Evolutionary conservation across 1,139 yeast species (phyloP).

Genomic region (Trichomonascaceae sp.): DNA sequence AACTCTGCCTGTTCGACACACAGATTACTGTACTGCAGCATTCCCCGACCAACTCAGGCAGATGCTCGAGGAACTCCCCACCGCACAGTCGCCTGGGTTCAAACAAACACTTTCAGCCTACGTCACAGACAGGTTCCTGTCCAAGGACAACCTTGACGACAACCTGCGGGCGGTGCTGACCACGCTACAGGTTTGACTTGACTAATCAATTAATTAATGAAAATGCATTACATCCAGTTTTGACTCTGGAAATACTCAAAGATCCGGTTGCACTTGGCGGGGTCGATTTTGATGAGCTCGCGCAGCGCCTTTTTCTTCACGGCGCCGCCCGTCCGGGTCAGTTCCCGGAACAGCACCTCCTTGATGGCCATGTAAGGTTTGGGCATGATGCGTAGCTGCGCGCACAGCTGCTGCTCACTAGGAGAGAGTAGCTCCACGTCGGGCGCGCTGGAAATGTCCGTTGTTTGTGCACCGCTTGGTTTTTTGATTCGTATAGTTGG

Average conservation of each 20-base stretch:
- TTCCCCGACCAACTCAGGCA: conserved; percentile 53
- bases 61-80: conserved; percentile 51
- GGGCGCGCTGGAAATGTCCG: conserved; percentile 70
- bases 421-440: conserved; percentile 72
- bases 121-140: conserved; percentile 7
- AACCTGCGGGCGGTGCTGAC: conserved; percentile 12
- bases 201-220: neutral
- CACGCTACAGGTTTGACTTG: neutral
- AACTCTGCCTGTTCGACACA: conserved; percentile 53
- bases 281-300: conserved; percentile 73
- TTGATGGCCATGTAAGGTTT: conserved; percentile 90
- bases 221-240: conserved; percentile 48
- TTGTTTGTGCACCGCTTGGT: conserved; percentile 20
- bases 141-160: conserved; percentile 10
- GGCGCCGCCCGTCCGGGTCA: conserved; percentile 71
- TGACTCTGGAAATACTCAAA: conserved; percentile 87
- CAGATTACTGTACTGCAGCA: conserved; percentile 25
- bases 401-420: conserved; percentile 78
- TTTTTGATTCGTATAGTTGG: conserved; percentile 1
- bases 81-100: conserved; percentile 28
- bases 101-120: conserved; percentile 11
- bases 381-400: conserved; percentile 73
- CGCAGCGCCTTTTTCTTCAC: conserved; percentile 75
- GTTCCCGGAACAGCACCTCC: conserved; percentile 80
- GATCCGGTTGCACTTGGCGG: conserved; percentile 71